Conservation (phyloP, 352 stramenopile species). For the Pythium phragmitis region DNA sequence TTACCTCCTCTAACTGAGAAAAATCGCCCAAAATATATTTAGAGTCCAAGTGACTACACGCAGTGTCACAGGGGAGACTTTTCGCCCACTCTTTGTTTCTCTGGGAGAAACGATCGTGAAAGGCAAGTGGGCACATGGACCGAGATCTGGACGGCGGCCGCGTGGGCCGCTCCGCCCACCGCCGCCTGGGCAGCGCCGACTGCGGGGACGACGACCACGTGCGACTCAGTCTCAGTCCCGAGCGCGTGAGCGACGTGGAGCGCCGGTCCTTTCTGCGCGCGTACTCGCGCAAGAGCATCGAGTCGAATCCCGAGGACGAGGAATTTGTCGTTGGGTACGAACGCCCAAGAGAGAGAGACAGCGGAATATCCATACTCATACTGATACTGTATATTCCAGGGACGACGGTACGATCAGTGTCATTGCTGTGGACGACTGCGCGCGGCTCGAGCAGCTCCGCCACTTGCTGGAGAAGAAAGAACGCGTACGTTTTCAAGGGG, state of each 20-base stretch:
- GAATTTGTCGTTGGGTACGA: conserved; percentile 68
- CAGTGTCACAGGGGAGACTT: not conserved
- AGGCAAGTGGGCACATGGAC: conserved; percentile 9
- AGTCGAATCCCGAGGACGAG: conserved; percentile 45
- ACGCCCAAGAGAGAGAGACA: not conserved
- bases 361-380: not conserved
- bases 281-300: conserved; percentile 35
- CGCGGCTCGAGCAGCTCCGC: conserved; percentile 41
- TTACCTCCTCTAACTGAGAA: not conserved
- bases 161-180: not conserved
- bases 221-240: conserved; percentile 5
- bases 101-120: conserved; percentile 4
- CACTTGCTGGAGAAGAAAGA: conserved; percentile 54
- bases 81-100: not conserved
- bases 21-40: too few species aligned
- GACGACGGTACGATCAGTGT: conserved; percentile 58
- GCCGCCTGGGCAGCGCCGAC: not conserved
- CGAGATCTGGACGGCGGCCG: not conserved
- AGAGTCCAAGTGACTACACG: not conserved
- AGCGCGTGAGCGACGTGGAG: conserved; percentile 27
- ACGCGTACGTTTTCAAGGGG: conserved; percentile 15
- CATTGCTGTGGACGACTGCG: conserved; percentile 49
- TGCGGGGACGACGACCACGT: not conserved
- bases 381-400: conserved; percentile 25
- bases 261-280: conserved; percentile 29